Evolutionary conservation across 768 basidiomycete genomes (phyloP).

Genomic region (Megacollybia marginata): DNA sequence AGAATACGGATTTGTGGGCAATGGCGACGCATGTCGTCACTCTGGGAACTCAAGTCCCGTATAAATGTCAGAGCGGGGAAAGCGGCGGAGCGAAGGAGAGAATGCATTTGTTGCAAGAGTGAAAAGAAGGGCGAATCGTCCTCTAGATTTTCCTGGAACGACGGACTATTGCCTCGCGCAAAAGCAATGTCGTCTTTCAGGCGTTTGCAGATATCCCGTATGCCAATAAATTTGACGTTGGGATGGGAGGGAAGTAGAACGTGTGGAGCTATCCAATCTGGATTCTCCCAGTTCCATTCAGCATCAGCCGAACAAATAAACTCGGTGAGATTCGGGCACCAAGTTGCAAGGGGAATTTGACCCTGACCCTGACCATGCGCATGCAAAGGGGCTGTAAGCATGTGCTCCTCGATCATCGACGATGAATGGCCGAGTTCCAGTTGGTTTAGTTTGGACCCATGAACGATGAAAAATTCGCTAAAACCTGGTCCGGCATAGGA

Average conservation of each 20-base stretch:
- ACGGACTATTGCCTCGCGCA: neutral
- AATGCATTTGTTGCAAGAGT: constrained; percentile 57
- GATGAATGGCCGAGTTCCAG: constrained; percentile 70
- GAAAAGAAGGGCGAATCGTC: constrained; percentile 53
- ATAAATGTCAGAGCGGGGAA: constrained; percentile 58
- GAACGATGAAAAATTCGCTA: constrained; percentile 54
- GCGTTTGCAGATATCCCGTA: constrained; percentile 63
- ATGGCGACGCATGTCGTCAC: constrained; percentile 43
- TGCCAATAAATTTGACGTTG: constrained; percentile 56
- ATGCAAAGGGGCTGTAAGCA: constrained; percentile 40
- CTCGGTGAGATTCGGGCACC: constrained; percentile 62
- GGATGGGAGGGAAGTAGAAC: constrained; percentile 61
- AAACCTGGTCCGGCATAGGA: constrained; percentile 63
- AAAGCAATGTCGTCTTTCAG: constrained; percentile 33
- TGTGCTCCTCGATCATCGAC: constrained; percentile 60
- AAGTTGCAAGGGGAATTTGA: constrained; percentile 48
- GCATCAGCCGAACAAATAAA: constrained; percentile 74
- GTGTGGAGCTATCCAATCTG: constrained; percentile 79
- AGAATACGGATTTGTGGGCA: constrained; percentile 25
- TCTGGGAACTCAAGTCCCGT: constrained; percentile 57
- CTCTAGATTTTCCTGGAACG: constrained; percentile 7
- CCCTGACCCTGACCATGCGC: constrained; percentile 27
- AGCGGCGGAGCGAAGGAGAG: constrained; percentile 46
- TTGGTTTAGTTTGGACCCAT: constrained; percentile 54
- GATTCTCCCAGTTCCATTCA: constrained; percentile 74